A percentile compares a stretch with the other conserved stretches of the same genome.
Evolutionary conservation across 1,284 basidiomycete genomes (phyloP).

Genomic region (Microbotryomycetes sp.): DNA sequence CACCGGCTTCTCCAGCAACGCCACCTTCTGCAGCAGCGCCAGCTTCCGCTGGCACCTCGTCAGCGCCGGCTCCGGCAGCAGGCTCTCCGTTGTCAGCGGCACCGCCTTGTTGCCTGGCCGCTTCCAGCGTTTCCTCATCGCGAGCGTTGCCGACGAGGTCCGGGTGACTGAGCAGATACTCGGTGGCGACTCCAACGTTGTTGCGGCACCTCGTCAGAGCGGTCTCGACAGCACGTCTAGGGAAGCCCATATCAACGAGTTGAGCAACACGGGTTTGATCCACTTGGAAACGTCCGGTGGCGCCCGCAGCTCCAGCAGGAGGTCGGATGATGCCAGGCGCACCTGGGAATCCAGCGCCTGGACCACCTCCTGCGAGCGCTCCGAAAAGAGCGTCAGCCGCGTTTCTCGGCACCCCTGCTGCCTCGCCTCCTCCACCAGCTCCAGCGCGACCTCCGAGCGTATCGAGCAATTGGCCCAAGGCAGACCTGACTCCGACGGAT

Average conservation of each 20-base stretch:
- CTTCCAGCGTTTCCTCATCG: slow-evolving; percentile 44
- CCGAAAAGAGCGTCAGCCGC: neutral
- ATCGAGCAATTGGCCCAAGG: slow-evolving; percentile 6
- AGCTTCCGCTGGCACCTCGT: slow-evolving; percentile 30
- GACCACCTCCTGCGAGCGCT: neutral
- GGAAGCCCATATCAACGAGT: slow-evolving; percentile 95
- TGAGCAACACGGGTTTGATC: slow-evolving; percentile 27
- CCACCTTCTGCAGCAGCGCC: slow-evolving; percentile 49
- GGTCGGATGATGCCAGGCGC: slow-evolving; percentile 11
- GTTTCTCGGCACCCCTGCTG: neutral
- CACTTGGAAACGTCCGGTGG: slow-evolving; percentile 1
- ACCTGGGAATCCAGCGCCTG: slow-evolving; percentile 5
- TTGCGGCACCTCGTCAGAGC: slow-evolving; percentile 79
- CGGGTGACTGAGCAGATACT: slow-evolving; percentile 75
- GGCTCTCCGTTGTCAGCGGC: slow-evolving; percentile 19
- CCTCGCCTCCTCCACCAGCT: neutral
- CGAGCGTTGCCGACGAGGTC: slow-evolving; percentile 55
- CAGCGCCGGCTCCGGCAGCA: slow-evolving; percentile 16
- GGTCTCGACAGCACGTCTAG: slow-evolving; percentile 69
- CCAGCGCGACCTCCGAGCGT: slow-evolving; percentile 1
- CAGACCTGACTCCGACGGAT: neutral
- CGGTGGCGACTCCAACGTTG: slow-evolving; percentile 82
- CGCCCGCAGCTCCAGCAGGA: slow-evolving; percentile 7
- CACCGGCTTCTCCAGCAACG: slow-evolving; percentile 4
- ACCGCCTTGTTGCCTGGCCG: slow-evolving; percentile 33